Base-by-base conservation (phyloP, 306 rosid genomes). In the Abrus pulchellus region DNA sequence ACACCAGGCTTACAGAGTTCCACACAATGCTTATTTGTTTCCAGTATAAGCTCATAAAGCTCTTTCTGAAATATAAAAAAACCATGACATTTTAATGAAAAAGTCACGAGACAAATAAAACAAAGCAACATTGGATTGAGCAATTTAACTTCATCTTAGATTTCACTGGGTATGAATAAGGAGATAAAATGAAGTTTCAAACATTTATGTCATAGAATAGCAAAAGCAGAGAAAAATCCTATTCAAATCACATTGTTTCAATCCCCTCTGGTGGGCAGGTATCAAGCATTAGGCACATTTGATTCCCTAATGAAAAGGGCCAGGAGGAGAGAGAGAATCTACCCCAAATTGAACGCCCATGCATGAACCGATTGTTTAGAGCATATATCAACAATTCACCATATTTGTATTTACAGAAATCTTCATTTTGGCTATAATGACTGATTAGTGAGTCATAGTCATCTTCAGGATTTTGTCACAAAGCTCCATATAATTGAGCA, bases 1-100 rank as follows among this genome's bases (percentile, higher is more conserved):
- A 89, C 88, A 68, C 99, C 97, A 38, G 99, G 98, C 83, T 86
- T 90, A 87, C 99, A 95, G 78, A 90, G 98, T 83, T 93, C 87
- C 85, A 95, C 80, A 64, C 93, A 91, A 71, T 77, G 88, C 90
- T 93, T 93, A 81, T 87, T 91, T 12, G 98, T 90, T 85, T 76
- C 90, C 62, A 93, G 82, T 84, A 95, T 87, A 80, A 95, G 98
- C 68, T 90, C 90, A 85, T 93, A 93, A 75, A 95, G 94, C 79
- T 90, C 99, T 74, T 89, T 93, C 99, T 95, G 94, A 84, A 74
- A 88, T 66, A 72, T 74, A 72, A 80, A 66, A 50, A 79, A 71
- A 70, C 63, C 29, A 34, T 71, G 57, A 7, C 40, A 69, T 64
- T 47, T 33, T 49, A 28, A 70, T 80, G 74, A 80, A 75, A 80